Evolutionary conservation across 2,329 filamentous ascomycete species (phyloP), one percentile per base, ranked within the genome.

Genomic region (Nothomitra cinnamomea): DNA sequence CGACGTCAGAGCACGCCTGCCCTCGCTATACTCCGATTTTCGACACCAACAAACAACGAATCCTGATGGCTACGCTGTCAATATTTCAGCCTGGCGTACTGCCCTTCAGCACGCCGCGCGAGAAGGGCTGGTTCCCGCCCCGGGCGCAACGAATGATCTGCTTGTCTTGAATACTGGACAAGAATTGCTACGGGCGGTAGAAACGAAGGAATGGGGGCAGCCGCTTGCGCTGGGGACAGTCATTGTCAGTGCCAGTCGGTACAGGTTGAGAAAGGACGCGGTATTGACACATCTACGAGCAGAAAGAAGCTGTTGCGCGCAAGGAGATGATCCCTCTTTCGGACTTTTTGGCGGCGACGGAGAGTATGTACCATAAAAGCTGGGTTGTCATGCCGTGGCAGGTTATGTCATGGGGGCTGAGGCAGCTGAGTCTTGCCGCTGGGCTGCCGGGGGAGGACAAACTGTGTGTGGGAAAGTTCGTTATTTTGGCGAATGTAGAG

Each of bases 11-110:
- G 77, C 82, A 58, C 85, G 88, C 51, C 75, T 95, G 12, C 82
- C 86, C 12, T 89, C 87, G 3, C 79, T 95, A 47, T 95, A 94
- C 69, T 89, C 87, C 49, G 88, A 95, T 65, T 94, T 95, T 63
- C 74, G 79, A 38, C 69, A 78, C 3, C 87, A 90, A 60, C 76
- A 76, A 61, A 78, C 76, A 40, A 78, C 85, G 21, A 94, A 95
- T 63, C 86, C 87, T 1, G 87, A 94, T 65, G 87, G 87, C 61
- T 95, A 87, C 70, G 70, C 74, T 19, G 86, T 87, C 43, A 95
- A 95, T 65, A 72, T 87, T 42, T 70, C 76, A 5, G 85, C 87
- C 52, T 95, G 88, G 88, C 79, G 82, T 55, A 76, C 77, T 40
- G 87, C 81, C 1, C 74, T 95, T 42, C 75, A 78, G n/a, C 72